Percentiles rank a stretch among this genome's conserved stretches.
Evolutionary conservation across 2,329 filamentous ascomycete species (phyloP).

Genomic region (Chrysosporium keratinophilum): DNA sequence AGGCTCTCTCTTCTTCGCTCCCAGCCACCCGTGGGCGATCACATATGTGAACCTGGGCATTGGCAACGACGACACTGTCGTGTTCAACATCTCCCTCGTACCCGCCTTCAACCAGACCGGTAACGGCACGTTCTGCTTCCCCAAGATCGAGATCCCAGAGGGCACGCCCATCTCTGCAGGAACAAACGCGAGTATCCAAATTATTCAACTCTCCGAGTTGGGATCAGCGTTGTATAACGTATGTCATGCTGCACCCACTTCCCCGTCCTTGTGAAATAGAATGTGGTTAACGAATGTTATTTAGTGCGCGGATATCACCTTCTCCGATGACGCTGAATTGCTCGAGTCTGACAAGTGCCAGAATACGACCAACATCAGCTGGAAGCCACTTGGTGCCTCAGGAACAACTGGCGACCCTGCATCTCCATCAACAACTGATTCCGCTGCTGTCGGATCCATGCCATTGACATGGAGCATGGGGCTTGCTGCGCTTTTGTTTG

Average conservation of each 20-base stretch:
- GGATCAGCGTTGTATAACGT: conserved; percentile 42
- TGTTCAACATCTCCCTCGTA: conserved; percentile 39
- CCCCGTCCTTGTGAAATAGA: neutral
- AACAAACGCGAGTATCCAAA: conserved; percentile 35
- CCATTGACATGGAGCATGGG: neutral
- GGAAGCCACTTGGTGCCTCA: conserved; percentile 17
- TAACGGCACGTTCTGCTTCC: conserved; percentile 39
- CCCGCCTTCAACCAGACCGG: conserved; percentile 40
- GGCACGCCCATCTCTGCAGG: conserved; percentile 28
- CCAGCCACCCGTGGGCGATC: conserved; percentile 35
- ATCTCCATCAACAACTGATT: neutral
- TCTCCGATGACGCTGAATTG: conserved; percentile 30
- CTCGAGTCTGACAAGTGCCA: conserved; percentile 30
- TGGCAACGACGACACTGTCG: conserved; percentile 29
- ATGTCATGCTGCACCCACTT: conserved; percentile 10
- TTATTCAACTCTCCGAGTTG: conserved; percentile 34
- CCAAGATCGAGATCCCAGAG: conserved; percentile 27
- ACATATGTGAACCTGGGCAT: conserved; percentile 41
- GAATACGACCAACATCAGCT: conserved; percentile 34
- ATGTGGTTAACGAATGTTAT: neutral
- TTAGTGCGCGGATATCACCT: conserved; percentile 38
- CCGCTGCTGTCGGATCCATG: neutral
- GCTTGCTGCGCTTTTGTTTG: neutral
- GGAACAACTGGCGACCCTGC: neutral
- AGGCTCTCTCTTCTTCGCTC: conserved; percentile 34